Conservation (phyloP, 768 basidiomycete species). For the Amanita thiersii region DNA sequence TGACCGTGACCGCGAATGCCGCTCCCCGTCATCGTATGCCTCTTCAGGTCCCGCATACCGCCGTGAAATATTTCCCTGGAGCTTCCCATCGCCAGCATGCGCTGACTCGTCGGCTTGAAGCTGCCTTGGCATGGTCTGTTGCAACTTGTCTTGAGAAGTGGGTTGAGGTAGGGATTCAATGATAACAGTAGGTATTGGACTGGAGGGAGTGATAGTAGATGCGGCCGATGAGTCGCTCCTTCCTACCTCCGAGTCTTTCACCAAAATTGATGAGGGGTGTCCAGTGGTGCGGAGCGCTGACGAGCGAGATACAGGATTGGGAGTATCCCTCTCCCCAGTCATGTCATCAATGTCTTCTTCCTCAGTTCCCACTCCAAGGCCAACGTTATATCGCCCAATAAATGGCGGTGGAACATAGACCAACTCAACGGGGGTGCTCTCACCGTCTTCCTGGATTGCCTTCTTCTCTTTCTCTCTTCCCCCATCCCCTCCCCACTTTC, state of each 20-base stretch:
- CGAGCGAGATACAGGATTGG: not conserved
- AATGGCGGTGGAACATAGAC: slow-evolving; percentile 56
- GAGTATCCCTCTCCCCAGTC: slow-evolving; percentile 5
- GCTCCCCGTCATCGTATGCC: not conserved
- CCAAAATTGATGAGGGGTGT: not conserved
- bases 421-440: slow-evolving; percentile 52
- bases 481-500: slow-evolving; percentile 15
- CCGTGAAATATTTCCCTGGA: not conserved
- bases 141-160: slow-evolving; percentile 1
- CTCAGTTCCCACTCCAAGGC: slow-evolving; percentile 14
- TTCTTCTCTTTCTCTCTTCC: slow-evolving; percentile 7
- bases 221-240: slow-evolving; percentile 1
- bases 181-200: slow-evolving; percentile 4
- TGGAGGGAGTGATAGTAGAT: slow-evolving; percentile 3
- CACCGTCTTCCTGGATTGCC: slow-evolving; percentile 13
- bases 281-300: not conserved
- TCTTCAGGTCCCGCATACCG: not conserved
- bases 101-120: not conserved
- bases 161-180: not conserved
- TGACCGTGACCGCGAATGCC: slow-evolving; percentile 20
- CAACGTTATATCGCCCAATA: slow-evolving; percentile 26
- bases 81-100: not conserved
- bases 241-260: not conserved
- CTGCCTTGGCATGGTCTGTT: not conserved
- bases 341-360: slow-evolving; percentile 13